Evolutionary conservation across 179 eudicot genomes (phyloP).

Genomic region (Silene vulgaris): DNA sequence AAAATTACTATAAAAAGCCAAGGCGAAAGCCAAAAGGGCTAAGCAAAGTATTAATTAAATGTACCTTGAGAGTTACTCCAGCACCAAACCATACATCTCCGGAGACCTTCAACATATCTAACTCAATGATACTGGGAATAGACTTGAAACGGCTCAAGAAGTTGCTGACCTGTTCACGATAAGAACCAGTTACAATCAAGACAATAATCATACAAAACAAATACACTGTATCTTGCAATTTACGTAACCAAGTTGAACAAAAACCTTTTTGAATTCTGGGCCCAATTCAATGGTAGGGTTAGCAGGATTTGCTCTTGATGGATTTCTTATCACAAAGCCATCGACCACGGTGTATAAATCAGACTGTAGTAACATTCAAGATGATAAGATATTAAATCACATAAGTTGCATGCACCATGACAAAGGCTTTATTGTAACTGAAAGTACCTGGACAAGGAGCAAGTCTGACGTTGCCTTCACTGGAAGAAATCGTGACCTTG

Average conservation of each 20-base stretch:
- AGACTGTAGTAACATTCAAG: constrained; percentile 40
- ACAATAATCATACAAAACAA: background rate
- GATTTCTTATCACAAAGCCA: constrained; percentile 70
- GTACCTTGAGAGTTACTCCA: constrained; percentile 76
- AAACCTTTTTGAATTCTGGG: constrained; percentile 91
- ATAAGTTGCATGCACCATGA: background rate
- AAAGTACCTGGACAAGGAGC: constrained; percentile 88
- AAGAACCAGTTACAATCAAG: constrained; percentile 10
- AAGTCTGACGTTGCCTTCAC: constrained; percentile 95
- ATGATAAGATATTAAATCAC: background rate
- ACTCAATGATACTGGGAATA: constrained; percentile 85
- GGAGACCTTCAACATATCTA: constrained; percentile 86
- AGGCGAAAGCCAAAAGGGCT: too few species aligned
- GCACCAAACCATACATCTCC: constrained; percentile 96
- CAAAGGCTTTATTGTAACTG: background rate
- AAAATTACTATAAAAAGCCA: background rate
- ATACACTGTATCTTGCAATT: background rate
- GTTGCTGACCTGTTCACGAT: constrained; percentile 55
- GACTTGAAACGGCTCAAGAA: constrained; percentile 93
- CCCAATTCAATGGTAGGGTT: constrained; percentile 91
- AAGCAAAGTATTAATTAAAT: background rate
- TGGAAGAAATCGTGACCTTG: constrained; percentile 97
- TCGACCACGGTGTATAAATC: constrained; percentile 72
- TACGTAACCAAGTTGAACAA: background rate
- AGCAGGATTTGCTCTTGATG: constrained; percentile 62